phyloP scores from a whole-genome alignment of 768 basidiomycete genomes.

The Lactarius hatsudake region DNA sequence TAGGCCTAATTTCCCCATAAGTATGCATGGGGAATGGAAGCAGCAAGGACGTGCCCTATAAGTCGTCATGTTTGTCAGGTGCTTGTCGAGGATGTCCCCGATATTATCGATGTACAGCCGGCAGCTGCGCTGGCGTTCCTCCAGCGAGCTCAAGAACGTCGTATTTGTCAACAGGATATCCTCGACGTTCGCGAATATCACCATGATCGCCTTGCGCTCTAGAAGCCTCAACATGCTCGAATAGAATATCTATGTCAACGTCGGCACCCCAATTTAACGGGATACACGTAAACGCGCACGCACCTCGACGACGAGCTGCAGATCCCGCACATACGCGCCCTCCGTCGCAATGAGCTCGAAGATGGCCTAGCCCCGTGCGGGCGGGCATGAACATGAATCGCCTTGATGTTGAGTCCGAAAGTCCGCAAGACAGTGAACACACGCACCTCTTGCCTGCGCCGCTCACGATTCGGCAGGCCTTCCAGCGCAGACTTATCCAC shows the following conservation, averaged over 20 bases:
- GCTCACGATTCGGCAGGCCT: conserved; percentile 72
- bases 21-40: not conserved
- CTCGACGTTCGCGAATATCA: conserved; percentile 91
- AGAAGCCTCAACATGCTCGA: conserved; percentile 69
- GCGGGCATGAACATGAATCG: not conserved
- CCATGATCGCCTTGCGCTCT: conserved; percentile 71
- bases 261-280: not conserved
- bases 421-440: not conserved
- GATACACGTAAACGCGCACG: conserved; percentile 22
- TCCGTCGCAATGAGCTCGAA: conserved; percentile 96
- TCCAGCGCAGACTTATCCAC: conserved; percentile 82
- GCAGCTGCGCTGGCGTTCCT: conserved; percentile 88
- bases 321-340: conserved; percentile 81
- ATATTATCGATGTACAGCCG: conserved; percentile 88
- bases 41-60: conserved; percentile 61
- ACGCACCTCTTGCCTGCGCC: conserved; percentile 82
- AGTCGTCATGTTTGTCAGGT: conserved; percentile 73
- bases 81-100: conserved; percentile 75
- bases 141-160: conserved; percentile 80
- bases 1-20: conserved; percentile 54
- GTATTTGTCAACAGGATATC: conserved; percentile 89
- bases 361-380: conserved; percentile 56
- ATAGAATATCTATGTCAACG: conserved; percentile 68
- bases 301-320: conserved; percentile 91
- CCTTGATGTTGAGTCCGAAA: not conserved